Conservation (phyloP, 1,139 yeast species). For the Pichiaceae sp. region DNA sequence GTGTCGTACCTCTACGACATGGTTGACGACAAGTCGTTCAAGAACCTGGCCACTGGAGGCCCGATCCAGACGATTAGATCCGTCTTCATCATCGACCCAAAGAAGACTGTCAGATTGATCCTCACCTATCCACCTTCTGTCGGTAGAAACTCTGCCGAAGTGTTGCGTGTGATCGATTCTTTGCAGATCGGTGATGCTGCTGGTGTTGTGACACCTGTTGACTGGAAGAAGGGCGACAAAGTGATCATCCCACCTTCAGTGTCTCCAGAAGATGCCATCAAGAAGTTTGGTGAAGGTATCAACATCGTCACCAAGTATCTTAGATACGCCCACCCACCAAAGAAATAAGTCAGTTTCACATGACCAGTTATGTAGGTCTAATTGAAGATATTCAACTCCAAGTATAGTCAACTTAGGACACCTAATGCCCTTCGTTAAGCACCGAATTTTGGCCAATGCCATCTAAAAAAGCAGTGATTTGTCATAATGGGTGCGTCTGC, state of each 20-base stretch:
- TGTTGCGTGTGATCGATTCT: constrained; percentile 79
- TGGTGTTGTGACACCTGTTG: constrained; percentile 79
- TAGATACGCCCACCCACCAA: constrained; percentile 39
- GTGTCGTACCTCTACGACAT: constrained; percentile 80
- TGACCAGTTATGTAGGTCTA: no score
- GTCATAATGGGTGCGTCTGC: no score
- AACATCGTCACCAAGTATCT: constrained; percentile 77
- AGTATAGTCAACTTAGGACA: no score
- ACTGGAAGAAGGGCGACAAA: constrained; percentile 70
- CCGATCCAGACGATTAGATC: constrained; percentile 71
- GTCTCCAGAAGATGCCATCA: constrained; percentile 70
- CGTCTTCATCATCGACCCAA: constrained; percentile 81
- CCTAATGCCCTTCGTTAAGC: no score
- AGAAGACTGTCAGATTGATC: constrained; percentile 73
- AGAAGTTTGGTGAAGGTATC: constrained; percentile 67
- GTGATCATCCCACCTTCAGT: constrained; percentile 85
- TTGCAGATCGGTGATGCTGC: constrained; percentile 71
- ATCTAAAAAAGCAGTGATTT: no score
- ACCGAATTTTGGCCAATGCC: no score
- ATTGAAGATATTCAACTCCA: background rate
- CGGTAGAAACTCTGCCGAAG: constrained; percentile 86
- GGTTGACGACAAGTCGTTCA: constrained; percentile 85
- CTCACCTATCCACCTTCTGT: constrained; percentile 85
- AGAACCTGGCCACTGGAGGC: constrained; percentile 41
- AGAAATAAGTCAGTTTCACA: background rate